Conservation (phyloP, 495 filamentous ascomycete species). For the Letharia columbiana region DNA sequence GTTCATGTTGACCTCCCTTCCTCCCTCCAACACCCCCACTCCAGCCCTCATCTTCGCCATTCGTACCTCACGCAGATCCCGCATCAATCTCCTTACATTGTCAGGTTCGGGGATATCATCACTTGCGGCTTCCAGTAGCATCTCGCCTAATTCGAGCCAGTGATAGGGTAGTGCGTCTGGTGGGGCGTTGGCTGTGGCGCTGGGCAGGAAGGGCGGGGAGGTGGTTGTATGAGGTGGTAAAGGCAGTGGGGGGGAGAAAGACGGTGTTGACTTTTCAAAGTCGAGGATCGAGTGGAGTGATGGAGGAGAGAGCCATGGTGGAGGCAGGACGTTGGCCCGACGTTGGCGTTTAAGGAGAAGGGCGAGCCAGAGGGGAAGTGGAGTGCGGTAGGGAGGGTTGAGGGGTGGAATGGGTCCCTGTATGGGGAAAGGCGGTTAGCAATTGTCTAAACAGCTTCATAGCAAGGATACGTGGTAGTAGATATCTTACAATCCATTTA, state of each 20-base stretch:
- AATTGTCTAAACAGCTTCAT: background rate
- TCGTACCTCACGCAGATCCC: conserved; percentile 79
- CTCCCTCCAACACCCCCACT: conserved; percentile 55
- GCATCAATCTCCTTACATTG: conserved; percentile 61
- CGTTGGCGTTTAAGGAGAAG: conserved; percentile 91
- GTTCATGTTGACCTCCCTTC: conserved; percentile 58
- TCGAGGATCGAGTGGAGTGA: conserved; percentile 68
- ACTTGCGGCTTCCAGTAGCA: conserved; percentile 71
- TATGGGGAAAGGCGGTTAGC: conserved; percentile 9
- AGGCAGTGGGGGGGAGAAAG: conserved; percentile 68
- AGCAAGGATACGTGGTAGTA: background rate
- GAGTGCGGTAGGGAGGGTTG: conserved; percentile 68
- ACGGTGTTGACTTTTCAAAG: conserved; percentile 60
- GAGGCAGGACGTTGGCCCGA: conserved; percentile 86
- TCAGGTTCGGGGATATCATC: conserved; percentile 78
- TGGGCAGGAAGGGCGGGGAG: conserved; percentile 55
- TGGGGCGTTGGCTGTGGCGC: conserved; percentile 50
- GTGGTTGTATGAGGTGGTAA: conserved; percentile 42
- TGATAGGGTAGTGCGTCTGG: conserved; percentile 75
- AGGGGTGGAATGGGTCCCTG: conserved; percentile 73
- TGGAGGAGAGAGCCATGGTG: conserved; percentile 71
- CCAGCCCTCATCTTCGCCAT: conserved; percentile 80
- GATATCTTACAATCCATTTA: conserved; percentile 7
- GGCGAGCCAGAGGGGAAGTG: conserved; percentile 92
- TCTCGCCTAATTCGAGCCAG: conserved; percentile 82